Evolutionary conservation across 305 asterid genomes (phyloP).

Genomic region (Rubia peregrina): DNA sequence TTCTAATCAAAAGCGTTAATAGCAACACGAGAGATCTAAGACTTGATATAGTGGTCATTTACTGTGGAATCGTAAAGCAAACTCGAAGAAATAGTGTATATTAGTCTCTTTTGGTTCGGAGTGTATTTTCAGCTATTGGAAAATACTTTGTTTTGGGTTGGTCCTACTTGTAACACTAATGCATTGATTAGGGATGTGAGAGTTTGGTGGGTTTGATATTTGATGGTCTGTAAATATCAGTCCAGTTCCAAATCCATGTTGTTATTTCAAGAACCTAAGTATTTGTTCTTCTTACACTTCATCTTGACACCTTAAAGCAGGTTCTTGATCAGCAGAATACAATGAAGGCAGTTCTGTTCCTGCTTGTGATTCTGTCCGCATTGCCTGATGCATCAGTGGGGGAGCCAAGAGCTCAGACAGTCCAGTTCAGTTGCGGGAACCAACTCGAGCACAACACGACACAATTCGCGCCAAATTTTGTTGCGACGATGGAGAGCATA

Average conservation of each 20-base stretch:
- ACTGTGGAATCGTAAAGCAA: too few relatives aligned
- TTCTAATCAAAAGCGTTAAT: too few relatives aligned
- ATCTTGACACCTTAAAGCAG: neutral
- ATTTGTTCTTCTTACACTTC: neutral
- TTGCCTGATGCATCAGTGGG: conserved; percentile 15
- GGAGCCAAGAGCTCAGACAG: conserved; percentile 26
- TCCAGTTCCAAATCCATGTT: too few relatives aligned
- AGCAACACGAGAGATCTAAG: too few relatives aligned
- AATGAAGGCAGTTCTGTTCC: conserved; percentile 4
- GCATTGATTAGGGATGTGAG: conserved; percentile 9
- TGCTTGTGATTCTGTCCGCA: conserved; percentile 6
- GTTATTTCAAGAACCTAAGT: neutral
- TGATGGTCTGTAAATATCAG: neutral
- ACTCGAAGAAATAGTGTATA: too few relatives aligned
- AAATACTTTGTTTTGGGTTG: neutral
- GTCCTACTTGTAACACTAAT: neutral
- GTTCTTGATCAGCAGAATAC: conserved; percentile 1
- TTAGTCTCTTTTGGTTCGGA: too few relatives aligned
- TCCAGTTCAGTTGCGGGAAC: conserved; percentile 14
- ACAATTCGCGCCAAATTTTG: conserved; percentile 20
- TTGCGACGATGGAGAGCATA: conserved; percentile 30
- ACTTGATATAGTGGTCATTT: too few relatives aligned
- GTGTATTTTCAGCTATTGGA: too few relatives aligned
- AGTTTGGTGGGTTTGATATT: neutral
- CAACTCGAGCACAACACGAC: conserved; percentile 26